Base-by-base conservation (phyloP, 148 eudicot species). In the Agrostemma githago region DNA sequence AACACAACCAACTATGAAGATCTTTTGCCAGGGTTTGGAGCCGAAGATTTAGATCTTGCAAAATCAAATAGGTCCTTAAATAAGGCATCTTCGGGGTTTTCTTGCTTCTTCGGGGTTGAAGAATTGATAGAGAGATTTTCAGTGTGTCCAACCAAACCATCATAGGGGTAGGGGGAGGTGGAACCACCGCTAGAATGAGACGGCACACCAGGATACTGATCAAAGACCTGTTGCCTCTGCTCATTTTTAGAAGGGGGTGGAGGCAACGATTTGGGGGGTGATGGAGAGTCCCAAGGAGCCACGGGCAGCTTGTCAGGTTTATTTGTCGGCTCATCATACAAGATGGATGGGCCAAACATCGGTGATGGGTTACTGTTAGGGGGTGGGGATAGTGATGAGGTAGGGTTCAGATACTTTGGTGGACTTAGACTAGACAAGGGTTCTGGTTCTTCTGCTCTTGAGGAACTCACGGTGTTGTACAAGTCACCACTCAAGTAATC, bases 1-100 rank as follows among this genome's bases (percentile, higher is more conserved):
- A 26, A 26, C 34, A 26, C 34, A 34, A 75, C 62, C 40, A 41
- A 58, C 84, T 59, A 85, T 56, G 71, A 74, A 57, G 89, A 71
- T 62, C 85, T 51, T 42, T 78, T 76, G 34, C 34, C 34, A 16
- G 89, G 74, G 62, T 84, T 84, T n/a, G 87, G 80, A 54, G 95
- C 68, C 7, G 89, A 85, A 26, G 95, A 76, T 82, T 86, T 92
- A 78, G 91, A 79, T 77, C 78, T 92, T 1, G 97, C 97, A 66
- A 92, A 89, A 85, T 92, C 95, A 71, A 89, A 81, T 71, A 92
- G 83, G 86, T 92, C 97, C 82, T 87, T 88, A 62, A 92, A 89
- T 5, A 92, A 79, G 8, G 84, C 92, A 79, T 89, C 94, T 79
- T 92, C 97, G 1, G 80, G 74, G 73, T 85, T 88, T 63, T 83